Base-by-base conservation (phyloP, 306 rosid genomes). In the Pyrus bretschneideri region DNA sequence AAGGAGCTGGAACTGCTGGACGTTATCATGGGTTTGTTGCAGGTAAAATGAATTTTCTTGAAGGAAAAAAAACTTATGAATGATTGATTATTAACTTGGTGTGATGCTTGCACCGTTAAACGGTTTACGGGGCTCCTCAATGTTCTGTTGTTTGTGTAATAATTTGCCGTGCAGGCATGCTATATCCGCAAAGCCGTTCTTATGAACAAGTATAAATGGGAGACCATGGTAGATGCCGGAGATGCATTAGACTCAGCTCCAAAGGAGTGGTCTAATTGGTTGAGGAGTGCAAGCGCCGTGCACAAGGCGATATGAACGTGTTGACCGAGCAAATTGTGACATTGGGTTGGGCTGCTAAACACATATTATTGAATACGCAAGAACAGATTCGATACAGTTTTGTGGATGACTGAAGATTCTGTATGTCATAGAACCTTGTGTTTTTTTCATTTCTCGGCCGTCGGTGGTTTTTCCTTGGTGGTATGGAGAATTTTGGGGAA, bases 381-480 rank as follows among this genome's bases (percentile, higher is more conserved):
- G 96, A 94, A 70, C 94, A 90, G 46, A 69, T 33, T 74, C 83
- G 94, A 61, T 94, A 88, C 86, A 87, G 84, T 72, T 88, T 88
- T 81, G 81, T 87, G 58, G 81, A 72, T 79, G 89, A 90, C 49
- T 90, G 71, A 79, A 81, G 35, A 58, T 12, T 72, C 35, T 10
- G 9, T 23, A 76, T 55, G 7, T n/a, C 55, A 14, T 4, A 27
- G 21, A 6, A 60, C 46, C 42, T 31, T 77, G 23, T 19, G 33
- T 23, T 19, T 61, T 25, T 12, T 9, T 19, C 57, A 7, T 3
- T 35, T 38, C 23, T 18, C 35, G 21, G 9, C 38, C 69, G 19
- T 72, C 51, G 75, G 67, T 6, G 78, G 76, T 62, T 44, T 66
- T 77, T 79, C 67, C 83, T 22, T 35, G 19, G 9, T 42, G 0